Conservation (phyloP, 1,284 basidiomycete species). For the Ceratobasidium theobromae region DNA sequence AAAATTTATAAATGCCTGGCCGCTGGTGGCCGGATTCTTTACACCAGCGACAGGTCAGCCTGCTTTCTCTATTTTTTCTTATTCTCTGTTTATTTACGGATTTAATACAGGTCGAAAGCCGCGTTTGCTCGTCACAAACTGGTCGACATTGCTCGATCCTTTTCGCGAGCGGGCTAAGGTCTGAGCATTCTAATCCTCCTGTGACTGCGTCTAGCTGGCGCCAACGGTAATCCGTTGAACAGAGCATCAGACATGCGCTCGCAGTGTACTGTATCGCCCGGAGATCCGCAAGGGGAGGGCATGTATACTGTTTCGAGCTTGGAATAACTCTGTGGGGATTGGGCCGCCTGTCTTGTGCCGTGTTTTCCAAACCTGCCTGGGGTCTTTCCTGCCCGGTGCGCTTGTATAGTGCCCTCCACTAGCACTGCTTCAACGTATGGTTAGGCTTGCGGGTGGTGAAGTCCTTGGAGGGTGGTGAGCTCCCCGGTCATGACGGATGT, state of each 20-base stretch:
- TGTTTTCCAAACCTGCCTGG: background rate
- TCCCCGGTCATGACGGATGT: background rate
- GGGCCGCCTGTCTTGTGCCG: background rate
- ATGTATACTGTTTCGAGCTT: background rate
- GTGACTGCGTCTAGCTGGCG: slow-evolving; percentile 9
- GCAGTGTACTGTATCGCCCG: background rate
- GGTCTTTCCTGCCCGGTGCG: background rate
- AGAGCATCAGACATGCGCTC: slow-evolving; percentile 17
- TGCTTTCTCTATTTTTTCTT: background rate
- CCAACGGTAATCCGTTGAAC: slow-evolving; percentile 5
- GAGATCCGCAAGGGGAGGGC: slow-evolving; percentile 16
- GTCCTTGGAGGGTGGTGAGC: background rate
- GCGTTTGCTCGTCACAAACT: slow-evolving; percentile 8
- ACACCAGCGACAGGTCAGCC: background rate
- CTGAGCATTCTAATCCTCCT: slow-evolving; percentile 11
- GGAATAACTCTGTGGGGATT: slow-evolving; percentile 8
- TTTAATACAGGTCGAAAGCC: background rate
- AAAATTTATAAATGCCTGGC: background rate
- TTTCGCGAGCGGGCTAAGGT: slow-evolving; percentile 9
- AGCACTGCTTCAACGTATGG: background rate
- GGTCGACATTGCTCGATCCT: background rate
- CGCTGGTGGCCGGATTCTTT: background rate
- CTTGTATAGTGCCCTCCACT: background rate
- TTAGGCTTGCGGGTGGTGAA: background rate
- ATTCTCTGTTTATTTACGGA: background rate